These are phyloP conservation scores for Meripilus lineatus DNA, from an alignment of 1,284 basidiomycete species.

Conservation along the genomic window DNA sequence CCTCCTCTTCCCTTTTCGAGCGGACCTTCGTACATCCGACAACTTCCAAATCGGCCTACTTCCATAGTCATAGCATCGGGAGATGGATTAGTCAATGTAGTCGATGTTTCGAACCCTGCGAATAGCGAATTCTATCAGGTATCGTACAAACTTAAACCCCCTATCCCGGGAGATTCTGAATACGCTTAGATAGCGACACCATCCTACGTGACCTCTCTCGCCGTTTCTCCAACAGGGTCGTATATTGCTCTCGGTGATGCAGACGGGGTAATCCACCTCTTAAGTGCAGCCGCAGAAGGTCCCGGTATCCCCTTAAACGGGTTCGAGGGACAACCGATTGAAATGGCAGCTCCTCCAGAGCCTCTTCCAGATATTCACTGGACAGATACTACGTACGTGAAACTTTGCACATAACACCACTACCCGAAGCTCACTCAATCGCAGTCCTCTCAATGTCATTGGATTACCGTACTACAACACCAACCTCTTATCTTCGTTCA, in stretches of 20 bases:
- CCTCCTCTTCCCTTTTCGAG: slow-evolving; percentile 85
- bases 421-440: background rate
- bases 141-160: no score
- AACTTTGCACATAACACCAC: background rate
- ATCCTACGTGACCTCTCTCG: slow-evolving; percentile 78
- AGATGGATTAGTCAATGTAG: slow-evolving; percentile 85
- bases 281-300: slow-evolving; percentile 72
- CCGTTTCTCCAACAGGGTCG: slow-evolving; percentile 82
- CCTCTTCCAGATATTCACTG: slow-evolving; percentile 73
- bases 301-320: slow-evolving; percentile 78
- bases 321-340: slow-evolving; percentile 78
- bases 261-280: slow-evolving; percentile 81
- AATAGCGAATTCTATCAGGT: slow-evolving; percentile 79
- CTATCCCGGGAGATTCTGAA: no score
- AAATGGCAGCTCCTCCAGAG: slow-evolving; percentile 79
- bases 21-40: slow-evolving; percentile 83
- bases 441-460: slow-evolving; percentile 82
- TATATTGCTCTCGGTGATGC: slow-evolving; percentile 93
- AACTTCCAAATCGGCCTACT: slow-evolving; percentile 77
- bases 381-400: slow-evolving; percentile 72
- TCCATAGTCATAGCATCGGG: slow-evolving; percentile 80
- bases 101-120: slow-evolving; percentile 74
- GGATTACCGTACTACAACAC: slow-evolving; percentile 87
- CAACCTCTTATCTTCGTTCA: slow-evolving; percentile 79
- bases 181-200: slow-evolving; percentile 62